phyloP scores from a whole-genome alignment of 768 basidiomycete species.

The Saitozyma podzolica region DNA sequence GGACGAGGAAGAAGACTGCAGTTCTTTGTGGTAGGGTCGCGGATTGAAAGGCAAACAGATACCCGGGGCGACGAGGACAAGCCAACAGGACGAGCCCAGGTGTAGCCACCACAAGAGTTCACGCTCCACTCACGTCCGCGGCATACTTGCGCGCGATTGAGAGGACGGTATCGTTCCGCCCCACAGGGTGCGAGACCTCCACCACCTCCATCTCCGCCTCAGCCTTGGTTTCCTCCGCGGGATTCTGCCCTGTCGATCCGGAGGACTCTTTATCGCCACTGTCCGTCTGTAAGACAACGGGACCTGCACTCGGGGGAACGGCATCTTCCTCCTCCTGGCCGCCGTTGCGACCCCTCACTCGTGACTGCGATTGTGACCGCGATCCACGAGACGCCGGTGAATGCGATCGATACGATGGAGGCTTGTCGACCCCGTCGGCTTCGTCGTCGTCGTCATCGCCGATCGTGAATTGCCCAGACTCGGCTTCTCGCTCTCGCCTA shows the following conservation, averaged over 20 bases:
- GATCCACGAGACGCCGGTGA: not conserved
- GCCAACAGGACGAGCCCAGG: no score
- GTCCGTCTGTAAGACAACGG: not conserved
- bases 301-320: not conserved
- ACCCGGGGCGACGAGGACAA: no score
- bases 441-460: slow-evolving; percentile 42
- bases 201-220: slow-evolving; percentile 29
- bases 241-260: not conserved
- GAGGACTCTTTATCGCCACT: not conserved
- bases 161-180: slow-evolving; percentile 36
- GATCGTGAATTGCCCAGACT: slow-evolving; percentile 29
- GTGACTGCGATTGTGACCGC: no score
- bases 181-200: slow-evolving; percentile 37
- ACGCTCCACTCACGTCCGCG: slow-evolving; percentile 42
- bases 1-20: not conserved
- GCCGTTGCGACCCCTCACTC: no score
- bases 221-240: not conserved
- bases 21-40: no score
- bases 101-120: no score
- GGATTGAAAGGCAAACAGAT: no score
- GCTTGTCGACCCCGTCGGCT: slow-evolving; percentile 23
- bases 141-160: slow-evolving; percentile 39
- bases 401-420: slow-evolving; percentile 15
- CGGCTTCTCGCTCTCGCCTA: slow-evolving; percentile 11
- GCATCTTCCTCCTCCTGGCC: no score